These are phyloP conservation scores for Ganoderma lingzhi DNA, from an alignment of 1,284 basidiomycete species.

Conservation along the genomic window DNA sequence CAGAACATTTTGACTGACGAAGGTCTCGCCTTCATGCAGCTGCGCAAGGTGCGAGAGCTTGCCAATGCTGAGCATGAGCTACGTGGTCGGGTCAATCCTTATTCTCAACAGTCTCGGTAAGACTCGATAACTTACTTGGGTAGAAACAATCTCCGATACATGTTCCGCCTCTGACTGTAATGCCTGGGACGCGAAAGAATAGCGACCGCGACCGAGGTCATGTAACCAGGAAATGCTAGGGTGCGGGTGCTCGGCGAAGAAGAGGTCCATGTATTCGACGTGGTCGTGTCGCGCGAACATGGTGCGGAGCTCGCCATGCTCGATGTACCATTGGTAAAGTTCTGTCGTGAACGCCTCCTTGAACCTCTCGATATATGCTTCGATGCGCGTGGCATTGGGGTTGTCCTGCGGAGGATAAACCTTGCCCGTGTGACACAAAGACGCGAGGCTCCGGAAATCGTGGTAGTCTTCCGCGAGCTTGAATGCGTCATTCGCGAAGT, in stretches of 20 bases:
- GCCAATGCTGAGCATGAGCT: conserved; percentile 92
- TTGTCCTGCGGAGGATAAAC: conserved; percentile 72
- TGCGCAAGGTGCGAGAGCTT: conserved; percentile 89
- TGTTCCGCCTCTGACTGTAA: conserved; percentile 68
- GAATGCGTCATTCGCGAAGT: conserved; percentile 77
- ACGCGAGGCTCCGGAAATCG: conserved; percentile 85
- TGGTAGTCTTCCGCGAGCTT: conserved; percentile 84
- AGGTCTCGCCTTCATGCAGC: conserved; percentile 63
- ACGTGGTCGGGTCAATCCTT: conserved; percentile 5
- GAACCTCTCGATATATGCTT: conserved; percentile 83
- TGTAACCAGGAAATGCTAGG: conserved; percentile 90
- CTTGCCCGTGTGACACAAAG: conserved; percentile 77
- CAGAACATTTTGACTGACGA: conserved; percentile 56
- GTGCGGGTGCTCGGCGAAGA: conserved; percentile 72
- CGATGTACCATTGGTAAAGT: conserved; percentile 88
- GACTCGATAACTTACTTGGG: conserved; percentile 65
- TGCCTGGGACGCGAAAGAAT: conserved; percentile 69
- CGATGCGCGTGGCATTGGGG: conserved; percentile 64
- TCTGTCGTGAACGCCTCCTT: conserved; percentile 88
- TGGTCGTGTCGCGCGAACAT: conserved; percentile 79
- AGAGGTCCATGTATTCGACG: conserved; percentile 73
- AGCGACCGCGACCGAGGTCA: conserved; percentile 78
- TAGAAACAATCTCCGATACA: conserved; percentile 68
- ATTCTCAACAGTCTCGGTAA: not conserved
- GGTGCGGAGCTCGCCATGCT: conserved; percentile 77